Evolutionary conservation across 1,284 basidiomycete genomes (phyloP), one percentile per base, ranked within the genome.

Genomic region (Tremellales sp.): DNA sequence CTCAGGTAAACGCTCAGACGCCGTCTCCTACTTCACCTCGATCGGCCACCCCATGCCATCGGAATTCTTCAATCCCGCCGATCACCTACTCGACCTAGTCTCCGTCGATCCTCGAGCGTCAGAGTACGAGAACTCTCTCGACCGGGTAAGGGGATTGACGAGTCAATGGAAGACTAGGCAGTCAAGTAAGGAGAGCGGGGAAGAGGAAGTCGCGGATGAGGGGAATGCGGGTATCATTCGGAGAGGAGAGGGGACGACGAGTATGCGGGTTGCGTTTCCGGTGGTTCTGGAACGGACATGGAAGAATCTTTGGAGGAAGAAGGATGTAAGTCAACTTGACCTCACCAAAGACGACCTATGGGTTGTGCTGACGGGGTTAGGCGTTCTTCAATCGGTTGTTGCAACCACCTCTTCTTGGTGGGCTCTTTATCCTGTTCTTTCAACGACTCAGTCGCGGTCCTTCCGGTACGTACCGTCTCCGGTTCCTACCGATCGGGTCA

Each of bases 371-470:
- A 45, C 41, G 15, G 27, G 12, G 8, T n/a, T 21, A 50, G 60
- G 58, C 72, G 4, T 75, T 76, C 52, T 70, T 72, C 57, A 72
- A 71, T 46, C 61, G 75, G 12, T 51, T 74, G 13, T 53, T 70
- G 7, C 74, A 75, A 46, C 63, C 67, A 2, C 72, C 75, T 3
- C 57, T 75, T 10, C 56, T 76, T 17, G 72, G 64, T 25, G 61
- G 56, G 6, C 48, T 76, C 47, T 74, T 76, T 56, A 67, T 75
- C 49, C 57, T 77, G 2, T 76, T 76, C 62, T 77, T 74, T 58
- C 70, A 69, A 37, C 65, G 75, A 2, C 55, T 76, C 11, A 62
- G 49, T 2, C 58, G 65, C 24, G 72, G 73, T 0, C 70, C 75
- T 2, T 57, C 62, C 27, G 64, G 63, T 56, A 15, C 49, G 55